Evolutionary conservation across 169 alveolate species (phyloP).

Genomic region (Plasmodium berghei): DNA sequence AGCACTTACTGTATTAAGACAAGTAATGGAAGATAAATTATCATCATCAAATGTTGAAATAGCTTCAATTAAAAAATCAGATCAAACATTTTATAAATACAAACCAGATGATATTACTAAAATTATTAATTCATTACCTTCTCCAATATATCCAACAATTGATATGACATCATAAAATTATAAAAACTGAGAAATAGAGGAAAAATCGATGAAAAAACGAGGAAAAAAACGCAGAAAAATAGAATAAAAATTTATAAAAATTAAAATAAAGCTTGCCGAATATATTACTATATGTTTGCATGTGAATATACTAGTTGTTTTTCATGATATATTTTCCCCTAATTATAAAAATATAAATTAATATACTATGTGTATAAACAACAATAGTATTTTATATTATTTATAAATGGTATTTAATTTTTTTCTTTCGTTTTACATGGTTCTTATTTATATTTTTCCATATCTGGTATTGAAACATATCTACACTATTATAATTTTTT

Average conservation of each 20-base stretch:
- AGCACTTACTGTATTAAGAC: slow-evolving; percentile 95
- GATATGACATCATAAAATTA: slow-evolving; percentile 34
- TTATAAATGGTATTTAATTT: too few species aligned
- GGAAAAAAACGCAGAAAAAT: not conserved
- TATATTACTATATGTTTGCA: too few species aligned
- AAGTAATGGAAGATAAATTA: slow-evolving; percentile 98
- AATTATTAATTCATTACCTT: slow-evolving; percentile 68
- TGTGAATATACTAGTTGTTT: too few species aligned
- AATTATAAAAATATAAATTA: too few species aligned
- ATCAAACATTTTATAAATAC: slow-evolving; percentile 80
- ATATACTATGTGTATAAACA: too few species aligned
- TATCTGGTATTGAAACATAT: too few species aligned
- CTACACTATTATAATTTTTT: too few species aligned
- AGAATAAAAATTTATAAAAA: not conserved
- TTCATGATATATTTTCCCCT: too few species aligned
- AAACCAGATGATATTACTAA: slow-evolving; percentile 65
- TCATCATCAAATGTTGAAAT: slow-evolving; percentile 96
- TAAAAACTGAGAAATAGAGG: not conserved
- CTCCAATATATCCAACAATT: slow-evolving; percentile 76
- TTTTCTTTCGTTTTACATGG: too few species aligned
- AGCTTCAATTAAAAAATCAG: slow-evolving; percentile 87
- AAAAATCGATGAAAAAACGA: not conserved
- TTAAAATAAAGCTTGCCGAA: not conserved
- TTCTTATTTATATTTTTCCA: too few species aligned
- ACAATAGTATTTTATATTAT: too few species aligned